Evolutionary conservation across 2,329 filamentous ascomycete species (phyloP).

Genomic region (Fonsecaea multimorphosa): DNA sequence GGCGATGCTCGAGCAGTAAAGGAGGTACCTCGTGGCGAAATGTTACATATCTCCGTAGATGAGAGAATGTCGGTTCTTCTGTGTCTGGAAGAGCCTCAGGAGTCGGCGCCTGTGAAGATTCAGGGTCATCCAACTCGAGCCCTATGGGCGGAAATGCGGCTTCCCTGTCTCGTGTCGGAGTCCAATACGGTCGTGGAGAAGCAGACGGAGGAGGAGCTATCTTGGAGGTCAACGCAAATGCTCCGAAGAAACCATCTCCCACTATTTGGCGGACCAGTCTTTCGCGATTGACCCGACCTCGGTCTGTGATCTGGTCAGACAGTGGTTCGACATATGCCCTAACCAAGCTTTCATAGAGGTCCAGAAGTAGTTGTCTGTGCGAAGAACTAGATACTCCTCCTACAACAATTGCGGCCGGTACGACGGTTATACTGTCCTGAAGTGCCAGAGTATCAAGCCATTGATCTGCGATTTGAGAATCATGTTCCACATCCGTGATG

Average conservation of each 20-base stretch:
- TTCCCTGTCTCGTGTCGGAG: background rate
- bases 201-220: background rate
- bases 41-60: conserved; percentile 23
- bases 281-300: conserved; percentile 35
- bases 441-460: conserved; percentile 12
- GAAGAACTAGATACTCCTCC: background rate
- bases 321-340: conserved; percentile 24
- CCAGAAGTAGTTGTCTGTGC: background rate
- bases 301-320: conserved; percentile 25
- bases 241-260: conserved; percentile 24
- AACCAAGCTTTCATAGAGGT: conserved; percentile 23
- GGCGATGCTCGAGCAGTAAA: conserved; percentile 8
- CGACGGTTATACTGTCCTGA: conserved; percentile 4
- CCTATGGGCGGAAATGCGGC: conserved; percentile 16
- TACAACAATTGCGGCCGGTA: background rate
- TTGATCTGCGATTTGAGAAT: conserved; percentile 11
- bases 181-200: conserved; percentile 9
- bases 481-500: conserved; percentile 27
- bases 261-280: conserved; percentile 30
- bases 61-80: conserved; percentile 24
- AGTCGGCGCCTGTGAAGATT: conserved; percentile 14
- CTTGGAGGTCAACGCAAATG: conserved; percentile 12
- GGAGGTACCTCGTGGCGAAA: conserved; percentile 20
- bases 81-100: background rate
- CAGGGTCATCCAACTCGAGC: conserved; percentile 8